Evolutionary conservation across 2,329 filamentous ascomycete species (phyloP).

Genomic region (Pleoardoris graminearum): DNA sequence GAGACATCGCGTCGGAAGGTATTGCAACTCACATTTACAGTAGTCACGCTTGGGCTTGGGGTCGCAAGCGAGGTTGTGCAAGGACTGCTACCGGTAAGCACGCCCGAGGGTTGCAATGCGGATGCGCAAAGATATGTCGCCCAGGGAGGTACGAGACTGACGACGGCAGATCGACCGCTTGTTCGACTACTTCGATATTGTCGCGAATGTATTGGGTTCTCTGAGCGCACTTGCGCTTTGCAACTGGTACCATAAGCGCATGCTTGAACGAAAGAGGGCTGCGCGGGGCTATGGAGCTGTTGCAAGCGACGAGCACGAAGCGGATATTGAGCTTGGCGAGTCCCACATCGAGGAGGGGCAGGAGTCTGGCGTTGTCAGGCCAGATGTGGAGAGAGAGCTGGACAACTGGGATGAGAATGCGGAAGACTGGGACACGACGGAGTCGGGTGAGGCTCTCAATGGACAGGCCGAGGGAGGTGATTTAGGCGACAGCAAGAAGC

Average conservation of each 20-base stretch:
- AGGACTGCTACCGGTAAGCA: slow-evolving; percentile 63
- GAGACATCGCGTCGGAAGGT: slow-evolving; percentile 86
- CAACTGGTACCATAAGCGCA: slow-evolving; percentile 91
- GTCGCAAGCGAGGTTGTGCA: slow-evolving; percentile 78
- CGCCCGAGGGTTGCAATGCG: neutral
- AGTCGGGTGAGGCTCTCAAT: slow-evolving; percentile 35
- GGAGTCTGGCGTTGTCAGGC: slow-evolving; percentile 64
- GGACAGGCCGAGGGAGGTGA: slow-evolving; percentile 33
- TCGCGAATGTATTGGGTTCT: slow-evolving; percentile 84
- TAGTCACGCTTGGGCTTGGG: slow-evolving; percentile 74
- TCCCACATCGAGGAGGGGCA: slow-evolving; percentile 53
- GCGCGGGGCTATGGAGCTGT: slow-evolving; percentile 73
- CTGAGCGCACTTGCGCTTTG: slow-evolving; percentile 71
- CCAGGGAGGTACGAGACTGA: slow-evolving; percentile 1
- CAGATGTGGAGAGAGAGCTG: slow-evolving; percentile 73
- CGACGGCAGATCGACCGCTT: slow-evolving; percentile 50
- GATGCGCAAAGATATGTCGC: neutral
- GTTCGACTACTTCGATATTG: slow-evolving; percentile 81
- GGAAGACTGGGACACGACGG: slow-evolving; percentile 68
- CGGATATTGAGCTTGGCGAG: slow-evolving; percentile 76
- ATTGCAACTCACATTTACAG: slow-evolving; percentile 77
- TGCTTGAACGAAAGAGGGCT: slow-evolving; percentile 83
- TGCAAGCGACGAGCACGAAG: slow-evolving; percentile 60
- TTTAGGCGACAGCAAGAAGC: slow-evolving; percentile 46
- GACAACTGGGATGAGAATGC: slow-evolving; percentile 94